Evolutionary conservation across 2,329 filamentous ascomycete species (phyloP).

Genomic region (Calonectria fujianensis): DNA sequence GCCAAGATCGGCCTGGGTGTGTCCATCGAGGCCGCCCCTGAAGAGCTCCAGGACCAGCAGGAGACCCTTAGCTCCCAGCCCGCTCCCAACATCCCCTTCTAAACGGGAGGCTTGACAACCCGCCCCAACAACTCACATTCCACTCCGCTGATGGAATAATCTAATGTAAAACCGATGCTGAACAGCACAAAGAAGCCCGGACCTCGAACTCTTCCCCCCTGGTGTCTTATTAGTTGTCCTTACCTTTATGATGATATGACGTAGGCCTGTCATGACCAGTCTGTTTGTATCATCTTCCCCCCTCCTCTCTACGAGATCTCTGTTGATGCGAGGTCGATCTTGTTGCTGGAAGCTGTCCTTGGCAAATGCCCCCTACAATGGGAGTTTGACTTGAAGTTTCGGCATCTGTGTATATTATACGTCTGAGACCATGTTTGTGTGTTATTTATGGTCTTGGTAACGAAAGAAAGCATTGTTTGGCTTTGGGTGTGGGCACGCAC

Average conservation of each 20-base stretch:
- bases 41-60: conserved; percentile 92
- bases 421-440: conserved; percentile 45
- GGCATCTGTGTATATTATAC: conserved; percentile 57
- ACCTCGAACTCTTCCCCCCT: conserved; percentile 47
- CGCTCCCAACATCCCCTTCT: conserved; percentile 79
- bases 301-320: conserved; percentile 36
- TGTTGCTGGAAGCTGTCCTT: conserved; percentile 12
- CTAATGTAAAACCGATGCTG: conserved; percentile 54
- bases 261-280: conserved; percentile 32
- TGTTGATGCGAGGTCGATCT: conserved; percentile 28
- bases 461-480: conserved; percentile 44
- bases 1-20: conserved; percentile 96
- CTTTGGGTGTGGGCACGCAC: conserved; percentile 41
- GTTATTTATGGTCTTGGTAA: conserved; percentile 43
- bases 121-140: conserved; percentile 48
- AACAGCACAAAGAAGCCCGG: conserved; percentile 48
- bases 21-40: conserved; percentile 89
- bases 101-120: conserved; percentile 58
- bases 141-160: conserved; percentile 52
- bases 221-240: conserved; percentile 58
- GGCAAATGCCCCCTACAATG: background rate
- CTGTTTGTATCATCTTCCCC: conserved; percentile 39
- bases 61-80: conserved; percentile 73
- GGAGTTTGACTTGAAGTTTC: conserved; percentile 24
- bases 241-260: conserved; percentile 50